A percentile compares a stretch with the other conserved stretches of the same genome.
Evolutionary conservation across 495 filamentous ascomycete genomes (phyloP).

Genomic region (Lichina pygmaea): DNA sequence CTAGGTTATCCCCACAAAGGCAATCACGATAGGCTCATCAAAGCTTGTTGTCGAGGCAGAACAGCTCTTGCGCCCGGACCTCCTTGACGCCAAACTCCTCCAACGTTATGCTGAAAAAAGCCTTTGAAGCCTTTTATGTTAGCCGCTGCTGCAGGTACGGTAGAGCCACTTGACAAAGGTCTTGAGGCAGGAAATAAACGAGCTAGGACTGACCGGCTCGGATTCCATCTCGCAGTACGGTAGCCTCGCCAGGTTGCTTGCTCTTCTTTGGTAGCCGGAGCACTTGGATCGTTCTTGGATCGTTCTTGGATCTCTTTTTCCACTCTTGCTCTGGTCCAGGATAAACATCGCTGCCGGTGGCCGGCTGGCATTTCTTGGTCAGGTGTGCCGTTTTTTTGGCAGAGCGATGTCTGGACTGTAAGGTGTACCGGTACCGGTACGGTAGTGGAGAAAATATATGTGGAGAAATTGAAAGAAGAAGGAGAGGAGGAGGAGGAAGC

Average conservation of each 20-base stretch:
- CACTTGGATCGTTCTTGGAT: conserved; percentile 8
- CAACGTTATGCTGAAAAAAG: conserved; percentile 65
- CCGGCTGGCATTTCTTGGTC: not conserved
- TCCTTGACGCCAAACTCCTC: conserved; percentile 45
- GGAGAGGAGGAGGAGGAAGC: too few relatives aligned
- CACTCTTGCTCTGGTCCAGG: not conserved
- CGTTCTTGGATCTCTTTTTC: not conserved
- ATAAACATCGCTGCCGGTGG: not conserved
- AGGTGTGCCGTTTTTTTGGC: too few relatives aligned
- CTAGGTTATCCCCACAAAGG: conserved; percentile 11
- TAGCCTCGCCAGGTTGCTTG: conserved; percentile 42
- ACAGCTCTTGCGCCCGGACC: conserved; percentile 55
- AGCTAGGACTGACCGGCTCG: conserved; percentile 37
- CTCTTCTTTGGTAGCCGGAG: conserved; percentile 16
- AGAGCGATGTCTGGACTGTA: too few relatives aligned
- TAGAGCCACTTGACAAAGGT: too few relatives aligned
- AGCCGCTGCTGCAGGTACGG: not conserved
- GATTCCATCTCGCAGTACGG: conserved; percentile 81
- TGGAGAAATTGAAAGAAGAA: too few relatives aligned
- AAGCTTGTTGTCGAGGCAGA: conserved; percentile 39
- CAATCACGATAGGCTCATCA: conserved; percentile 15
- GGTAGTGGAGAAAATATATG: too few relatives aligned
- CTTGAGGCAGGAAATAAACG: too few relatives aligned
- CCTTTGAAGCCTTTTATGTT: conserved; percentile 16
- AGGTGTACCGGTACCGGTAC: too few relatives aligned